Percentiles rank a stretch among this genome's conserved stretches.
Evolutionary conservation across 306 rosid species (phyloP).

Genomic region (Castanopsis chinensis): DNA sequence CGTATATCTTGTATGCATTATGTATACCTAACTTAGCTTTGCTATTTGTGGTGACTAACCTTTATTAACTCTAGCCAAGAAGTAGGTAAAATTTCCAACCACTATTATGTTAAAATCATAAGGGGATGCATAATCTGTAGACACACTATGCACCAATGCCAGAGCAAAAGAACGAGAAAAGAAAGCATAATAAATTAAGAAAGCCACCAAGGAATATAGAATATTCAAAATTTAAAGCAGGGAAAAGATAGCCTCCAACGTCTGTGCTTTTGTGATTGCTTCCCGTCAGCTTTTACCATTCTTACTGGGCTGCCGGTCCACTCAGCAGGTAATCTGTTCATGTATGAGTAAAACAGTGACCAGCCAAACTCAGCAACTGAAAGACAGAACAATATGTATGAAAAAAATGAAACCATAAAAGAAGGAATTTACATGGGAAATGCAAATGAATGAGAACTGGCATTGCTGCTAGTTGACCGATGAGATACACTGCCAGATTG

Average conservation of each 20-base stretch:
- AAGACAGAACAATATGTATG: not conserved
- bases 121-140: no score
- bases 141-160: not conserved
- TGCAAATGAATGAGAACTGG: constrained; percentile 68
- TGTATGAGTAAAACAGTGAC: constrained; percentile 4
- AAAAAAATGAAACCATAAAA: not conserved
- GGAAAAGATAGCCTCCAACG: constrained; percentile 35
- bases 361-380: not conserved
- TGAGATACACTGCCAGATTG: constrained; percentile 35
- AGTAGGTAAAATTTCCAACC: no score
- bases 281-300: constrained; percentile 52
- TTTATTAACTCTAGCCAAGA: no score
- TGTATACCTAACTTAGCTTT: no score
- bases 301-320: constrained; percentile 88
- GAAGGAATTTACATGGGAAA: constrained; percentile 61
- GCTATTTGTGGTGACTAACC: no score
- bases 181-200: not conserved
- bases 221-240: constrained; percentile 47
- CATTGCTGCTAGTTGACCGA: constrained; percentile 60
- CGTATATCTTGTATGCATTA: no score
- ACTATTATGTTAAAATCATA: no score
- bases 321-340: constrained; percentile 56
- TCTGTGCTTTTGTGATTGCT: constrained; percentile 21
- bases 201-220: not conserved
- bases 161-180: not conserved